phyloP scores from a whole-genome alignment of 2,329 filamentous ascomycete species.

The Monilinia aucupariae region DNA sequence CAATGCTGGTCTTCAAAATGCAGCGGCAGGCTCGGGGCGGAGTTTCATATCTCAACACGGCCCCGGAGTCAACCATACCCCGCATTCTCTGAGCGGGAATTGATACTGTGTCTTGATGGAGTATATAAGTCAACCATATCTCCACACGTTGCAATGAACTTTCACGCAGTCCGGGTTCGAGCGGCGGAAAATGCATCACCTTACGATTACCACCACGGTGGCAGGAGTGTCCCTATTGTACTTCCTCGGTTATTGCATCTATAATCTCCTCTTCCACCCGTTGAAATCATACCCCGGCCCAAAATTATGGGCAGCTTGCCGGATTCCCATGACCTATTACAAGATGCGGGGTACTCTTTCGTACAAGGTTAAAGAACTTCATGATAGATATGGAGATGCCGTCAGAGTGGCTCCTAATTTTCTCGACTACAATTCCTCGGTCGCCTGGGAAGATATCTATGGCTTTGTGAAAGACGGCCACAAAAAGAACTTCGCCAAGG shows the following conservation, averaged over 20 bases:
- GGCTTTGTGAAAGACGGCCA: slow-evolving; percentile 7
- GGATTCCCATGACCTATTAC: slow-evolving; percentile 13
- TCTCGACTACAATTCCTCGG: slow-evolving; percentile 16
- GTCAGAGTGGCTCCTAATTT: slow-evolving; percentile 21
- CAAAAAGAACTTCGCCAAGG: neutral
- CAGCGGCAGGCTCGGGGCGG: neutral
- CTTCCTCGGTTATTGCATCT: neutral
- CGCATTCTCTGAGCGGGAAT: neutral
- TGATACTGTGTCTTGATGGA: neutral
- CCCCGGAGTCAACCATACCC: neutral
- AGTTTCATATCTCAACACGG: neutral
- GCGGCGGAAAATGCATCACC: neutral
- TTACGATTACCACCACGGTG: neutral
- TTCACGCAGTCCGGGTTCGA: neutral
- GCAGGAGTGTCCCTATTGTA: neutral
- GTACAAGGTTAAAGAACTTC: slow-evolving; percentile 11
- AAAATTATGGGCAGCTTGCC: slow-evolving; percentile 5
- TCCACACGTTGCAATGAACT: too few relatives aligned
- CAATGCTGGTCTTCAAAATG: neutral
- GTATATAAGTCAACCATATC: neutral
- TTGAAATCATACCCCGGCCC: slow-evolving; percentile 20
- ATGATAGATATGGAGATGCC: slow-evolving; percentile 21
- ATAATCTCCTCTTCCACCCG: slow-evolving; percentile 22
- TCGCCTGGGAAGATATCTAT: slow-evolving; percentile 20
- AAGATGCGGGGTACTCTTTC: slow-evolving; percentile 1